Conservation (phyloP, 1,284 basidiomycete genomes). For the Ustilago vetiveriae region DNA sequence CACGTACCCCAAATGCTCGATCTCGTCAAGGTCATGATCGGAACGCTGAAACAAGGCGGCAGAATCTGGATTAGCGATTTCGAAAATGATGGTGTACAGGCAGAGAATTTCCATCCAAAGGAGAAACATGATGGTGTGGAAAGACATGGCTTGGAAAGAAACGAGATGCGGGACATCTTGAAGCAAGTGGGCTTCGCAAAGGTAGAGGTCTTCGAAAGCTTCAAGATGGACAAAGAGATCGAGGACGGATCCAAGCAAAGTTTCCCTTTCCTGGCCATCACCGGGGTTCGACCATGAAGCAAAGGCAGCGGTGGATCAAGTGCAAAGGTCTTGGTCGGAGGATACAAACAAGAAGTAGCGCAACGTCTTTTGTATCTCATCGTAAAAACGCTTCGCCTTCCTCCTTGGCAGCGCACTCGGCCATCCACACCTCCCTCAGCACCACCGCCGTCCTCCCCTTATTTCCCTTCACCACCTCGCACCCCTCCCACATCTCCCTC, state of each 20-base stretch:
- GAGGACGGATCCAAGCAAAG: conserved; percentile 11
- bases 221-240: conserved; percentile 33
- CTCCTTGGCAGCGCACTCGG: not conserved
- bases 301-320: not conserved
- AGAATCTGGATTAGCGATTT: conserved; percentile 44
- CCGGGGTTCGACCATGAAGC: conserved; percentile 21
- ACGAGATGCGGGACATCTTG: conserved; percentile 37
- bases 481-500: conserved; percentile 19
- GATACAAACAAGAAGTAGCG: too few relatives aligned
- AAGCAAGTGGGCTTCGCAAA: conserved; percentile 26
- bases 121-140: conserved; percentile 46
- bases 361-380: too few relatives aligned
- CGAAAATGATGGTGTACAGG: conserved; percentile 30
- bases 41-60: conserved; percentile 8
- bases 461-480: conserved; percentile 5
- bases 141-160: conserved; percentile 34
- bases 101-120: conserved; percentile 42
- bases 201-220: conserved; percentile 46
- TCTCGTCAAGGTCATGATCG: conserved; percentile 31
- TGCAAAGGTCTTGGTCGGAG: too few relatives aligned
- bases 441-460: conserved; percentile 20
- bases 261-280: conserved; percentile 43
- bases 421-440: conserved; percentile 30
- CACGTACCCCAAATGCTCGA: conserved; percentile 37
- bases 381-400: not conserved